Evolutionary conservation across 2,329 filamentous ascomycete species (phyloP).

Genomic region (Epicoccum sorghinum): DNA sequence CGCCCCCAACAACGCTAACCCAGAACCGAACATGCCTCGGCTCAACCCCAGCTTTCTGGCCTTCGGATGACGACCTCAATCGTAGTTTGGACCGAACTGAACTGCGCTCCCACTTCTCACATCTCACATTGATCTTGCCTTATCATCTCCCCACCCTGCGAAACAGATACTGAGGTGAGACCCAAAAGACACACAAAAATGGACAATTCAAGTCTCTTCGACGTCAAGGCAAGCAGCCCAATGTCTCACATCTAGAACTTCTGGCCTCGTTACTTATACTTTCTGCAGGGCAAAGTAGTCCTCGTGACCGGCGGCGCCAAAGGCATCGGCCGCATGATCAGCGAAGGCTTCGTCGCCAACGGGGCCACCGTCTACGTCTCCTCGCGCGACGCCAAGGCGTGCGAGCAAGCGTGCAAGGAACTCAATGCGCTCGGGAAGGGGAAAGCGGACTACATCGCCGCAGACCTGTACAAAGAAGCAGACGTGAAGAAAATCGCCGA

Average conservation of each 20-base stretch:
- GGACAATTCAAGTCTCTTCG: slow-evolving; percentile 46
- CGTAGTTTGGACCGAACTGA: slow-evolving; percentile 5
- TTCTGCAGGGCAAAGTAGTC: slow-evolving; percentile 50
- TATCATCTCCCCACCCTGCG: neutral
- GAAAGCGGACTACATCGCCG: slow-evolving; percentile 64
- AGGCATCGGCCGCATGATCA: slow-evolving; percentile 72
- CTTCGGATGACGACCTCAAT: slow-evolving; percentile 16
- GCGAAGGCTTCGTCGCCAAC: slow-evolving; percentile 68
- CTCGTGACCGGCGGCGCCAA: slow-evolving; percentile 57
- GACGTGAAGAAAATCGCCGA: slow-evolving; percentile 64
- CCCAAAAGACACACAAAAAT: slow-evolving; percentile 21
- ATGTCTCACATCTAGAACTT: neutral
- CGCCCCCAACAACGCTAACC: slow-evolving; percentile 7
- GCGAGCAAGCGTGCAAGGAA: slow-evolving; percentile 64
- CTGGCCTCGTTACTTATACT: neutral
- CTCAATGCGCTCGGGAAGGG: slow-evolving; percentile 63
- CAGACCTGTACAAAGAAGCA: slow-evolving; percentile 68
- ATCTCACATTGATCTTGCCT: neutral
- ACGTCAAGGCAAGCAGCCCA: slow-evolving; percentile 39
- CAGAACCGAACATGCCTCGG: slow-evolving; percentile 26
- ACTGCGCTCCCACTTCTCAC: neutral
- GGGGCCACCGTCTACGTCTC: slow-evolving; percentile 73
- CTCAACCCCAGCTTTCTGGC: slow-evolving; percentile 27
- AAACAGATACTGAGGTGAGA: too few species aligned
- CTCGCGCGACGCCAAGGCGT: slow-evolving; percentile 66